Evolutionary conservation across 345 rosid species (phyloP).

Genomic region (Melastoma malabathricum): DNA sequence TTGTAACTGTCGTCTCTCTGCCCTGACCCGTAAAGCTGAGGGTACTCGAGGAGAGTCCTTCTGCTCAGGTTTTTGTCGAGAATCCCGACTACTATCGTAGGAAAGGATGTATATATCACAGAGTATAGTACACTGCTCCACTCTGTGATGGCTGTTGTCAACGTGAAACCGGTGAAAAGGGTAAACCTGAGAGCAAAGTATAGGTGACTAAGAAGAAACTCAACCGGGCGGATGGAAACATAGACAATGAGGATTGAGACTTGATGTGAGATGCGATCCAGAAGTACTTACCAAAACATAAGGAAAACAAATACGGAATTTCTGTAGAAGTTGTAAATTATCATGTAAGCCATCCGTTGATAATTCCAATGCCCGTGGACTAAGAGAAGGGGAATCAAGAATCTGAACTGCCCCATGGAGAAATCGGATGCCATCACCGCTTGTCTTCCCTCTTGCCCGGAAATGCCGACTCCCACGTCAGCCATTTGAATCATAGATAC

Average conservation of each 20-base stretch:
- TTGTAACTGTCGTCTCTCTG: conserved; percentile 72
- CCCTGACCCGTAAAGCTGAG: conserved; percentile 88
- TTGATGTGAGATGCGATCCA: background rate
- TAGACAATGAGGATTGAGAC: background rate
- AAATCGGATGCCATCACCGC: conserved; percentile 99
- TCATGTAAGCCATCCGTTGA: conserved; percentile 97
- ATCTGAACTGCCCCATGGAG: conserved; percentile 96
- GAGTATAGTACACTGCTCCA: conserved; percentile 97
- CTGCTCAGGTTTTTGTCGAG: conserved; percentile 83
- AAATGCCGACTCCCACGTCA: conserved; percentile 94
- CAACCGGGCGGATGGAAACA: too few species aligned
- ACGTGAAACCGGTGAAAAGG: conserved; percentile 63
- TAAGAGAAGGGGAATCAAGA: conserved; percentile 75
- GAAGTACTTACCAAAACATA: conserved; percentile 75
- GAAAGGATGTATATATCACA: conserved; percentile 71
- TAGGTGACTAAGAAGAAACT: too few species aligned
- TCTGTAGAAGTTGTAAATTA: conserved; percentile 92
- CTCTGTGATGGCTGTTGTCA: conserved; percentile 88
- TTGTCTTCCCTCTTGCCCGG: conserved; percentile 98
- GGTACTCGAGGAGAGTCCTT: conserved; percentile 47
- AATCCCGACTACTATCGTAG: conserved; percentile 75
- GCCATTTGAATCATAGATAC: conserved; percentile 99
- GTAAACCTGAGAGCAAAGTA: conserved; percentile 45
- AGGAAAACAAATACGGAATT: conserved; percentile 82
- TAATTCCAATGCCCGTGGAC: conserved; percentile 99